A percentile compares a stretch with the other conserved stretches of the same genome.
phyloP scores from a whole-genome alignment of 352 stramenopile genomes.

The Phytopythium delawarense region DNA sequence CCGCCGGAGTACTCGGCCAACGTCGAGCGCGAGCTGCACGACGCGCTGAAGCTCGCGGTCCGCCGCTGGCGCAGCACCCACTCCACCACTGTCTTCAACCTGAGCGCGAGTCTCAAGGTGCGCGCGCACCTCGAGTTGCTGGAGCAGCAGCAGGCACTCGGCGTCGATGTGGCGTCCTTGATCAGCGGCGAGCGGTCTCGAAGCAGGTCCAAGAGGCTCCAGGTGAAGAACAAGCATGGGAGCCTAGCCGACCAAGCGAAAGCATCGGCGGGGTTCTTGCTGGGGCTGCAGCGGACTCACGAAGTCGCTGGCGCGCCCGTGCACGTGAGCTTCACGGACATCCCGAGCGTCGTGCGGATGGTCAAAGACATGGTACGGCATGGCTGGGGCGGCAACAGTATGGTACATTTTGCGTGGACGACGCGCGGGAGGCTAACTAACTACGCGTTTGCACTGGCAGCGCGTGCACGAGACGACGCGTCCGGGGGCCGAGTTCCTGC shows the following conservation, averaged over 20 bases:
- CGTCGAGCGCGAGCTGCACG: constrained; percentile 73
- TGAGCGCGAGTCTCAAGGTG: constrained; percentile 80
- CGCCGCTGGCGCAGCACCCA: constrained; percentile 83
- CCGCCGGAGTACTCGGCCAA: constrained; percentile 46
- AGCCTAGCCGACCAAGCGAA: constrained; percentile 5
- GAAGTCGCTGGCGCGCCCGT: constrained; percentile 80
- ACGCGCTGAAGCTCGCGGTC: constrained; percentile 84
- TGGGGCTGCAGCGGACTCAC: constrained; percentile 25
- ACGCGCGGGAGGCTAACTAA: constrained; percentile 2
- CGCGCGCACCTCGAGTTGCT: constrained; percentile 62
- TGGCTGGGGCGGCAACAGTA: not conserved
- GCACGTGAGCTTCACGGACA: constrained; percentile 87
- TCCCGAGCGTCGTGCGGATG: constrained; percentile 64
- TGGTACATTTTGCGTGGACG: constrained; percentile 6
- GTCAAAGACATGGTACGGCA: constrained; percentile 78
- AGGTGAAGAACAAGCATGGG: constrained; percentile 6
- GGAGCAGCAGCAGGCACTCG: constrained; percentile 33
- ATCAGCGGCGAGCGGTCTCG: not conserved
- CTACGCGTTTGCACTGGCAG: constrained; percentile 20
- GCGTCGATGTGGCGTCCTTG: constrained; percentile 1
- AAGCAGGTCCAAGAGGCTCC: constrained; percentile 11
- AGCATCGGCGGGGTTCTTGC: constrained; percentile 20
- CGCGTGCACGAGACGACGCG: constrained; percentile 89
- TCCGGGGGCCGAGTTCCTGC: constrained; percentile 85
- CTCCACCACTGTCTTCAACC: constrained; percentile 85